Conservation (phyloP, 2,329 filamentous ascomycete genomes). For the Penicillium sclerotiorum region DNA sequence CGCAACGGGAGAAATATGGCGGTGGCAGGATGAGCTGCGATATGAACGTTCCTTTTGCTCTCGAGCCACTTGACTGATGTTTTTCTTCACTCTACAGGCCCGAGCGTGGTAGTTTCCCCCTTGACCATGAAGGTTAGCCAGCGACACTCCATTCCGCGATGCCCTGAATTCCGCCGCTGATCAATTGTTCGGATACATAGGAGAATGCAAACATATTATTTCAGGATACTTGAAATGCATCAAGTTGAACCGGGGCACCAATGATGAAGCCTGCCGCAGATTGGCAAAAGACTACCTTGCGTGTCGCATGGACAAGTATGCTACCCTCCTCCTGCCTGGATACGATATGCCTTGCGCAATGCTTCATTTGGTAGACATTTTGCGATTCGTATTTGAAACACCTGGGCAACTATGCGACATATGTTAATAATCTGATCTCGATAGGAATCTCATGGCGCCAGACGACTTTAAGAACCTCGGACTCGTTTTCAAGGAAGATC, state of each 20-base stretch:
- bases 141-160: not conserved
- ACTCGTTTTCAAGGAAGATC: conserved; percentile 60
- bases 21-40: too few relatives aligned
- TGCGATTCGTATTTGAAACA: not conserved
- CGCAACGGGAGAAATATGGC: too few relatives aligned
- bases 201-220: conserved; percentile 93
- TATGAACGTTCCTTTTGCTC: too few relatives aligned
- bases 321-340: conserved; percentile 11
- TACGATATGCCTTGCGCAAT: not conserved
- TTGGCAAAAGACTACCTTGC: conserved; percentile 85
- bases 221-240: conserved; percentile 82
- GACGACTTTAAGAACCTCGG: conserved; percentile 96
- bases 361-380: too few relatives aligned
- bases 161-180: not conserved
- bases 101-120: conserved; percentile 90
- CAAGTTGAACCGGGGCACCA: conserved; percentile 78
- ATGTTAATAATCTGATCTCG: too few relatives aligned
- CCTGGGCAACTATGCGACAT: too few relatives aligned
- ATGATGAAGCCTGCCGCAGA: conserved; percentile 80
- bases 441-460: conserved; percentile 89
- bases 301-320: conserved; percentile 93
- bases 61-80: conserved; percentile 10
- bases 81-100: conserved; percentile 57
- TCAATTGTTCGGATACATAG: conserved; percentile 46
- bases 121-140: conserved; percentile 78